Evolutionary conservation across 768 basidiomycete genomes (phyloP).

Genomic region (Trametes punicea): DNA sequence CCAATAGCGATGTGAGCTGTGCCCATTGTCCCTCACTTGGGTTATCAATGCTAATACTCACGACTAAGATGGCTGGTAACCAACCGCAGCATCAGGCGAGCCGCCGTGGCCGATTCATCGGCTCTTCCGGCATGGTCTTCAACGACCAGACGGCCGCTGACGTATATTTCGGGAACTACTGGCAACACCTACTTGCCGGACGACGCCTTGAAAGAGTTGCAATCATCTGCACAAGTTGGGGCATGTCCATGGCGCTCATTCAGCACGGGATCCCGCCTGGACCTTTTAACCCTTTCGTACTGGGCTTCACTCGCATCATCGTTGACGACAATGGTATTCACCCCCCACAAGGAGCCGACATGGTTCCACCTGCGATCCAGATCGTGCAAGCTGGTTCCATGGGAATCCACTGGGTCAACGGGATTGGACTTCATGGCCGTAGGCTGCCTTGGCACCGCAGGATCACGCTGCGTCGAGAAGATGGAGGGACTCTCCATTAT

Average conservation of each 20-base stretch:
- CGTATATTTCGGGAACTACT: neutral
- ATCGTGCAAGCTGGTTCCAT: neutral
- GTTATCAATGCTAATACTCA: too few relatives aligned
- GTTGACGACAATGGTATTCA: neutral
- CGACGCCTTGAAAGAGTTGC: neutral
- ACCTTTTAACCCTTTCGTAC: too few relatives aligned
- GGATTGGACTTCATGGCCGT: neutral
- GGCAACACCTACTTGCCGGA: too few relatives aligned
- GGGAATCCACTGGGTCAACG: neutral
- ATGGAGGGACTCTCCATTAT: neutral
- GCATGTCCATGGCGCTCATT: neutral
- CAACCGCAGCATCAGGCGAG: too few relatives aligned
- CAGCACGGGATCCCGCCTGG: neutral
- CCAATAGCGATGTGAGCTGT: too few relatives aligned
- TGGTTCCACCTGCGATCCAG: neutral
- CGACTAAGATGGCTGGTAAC: too few relatives aligned
- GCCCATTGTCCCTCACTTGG: too few relatives aligned
- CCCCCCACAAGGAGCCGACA: neutral
- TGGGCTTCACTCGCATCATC: neutral
- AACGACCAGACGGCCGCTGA: neutral
- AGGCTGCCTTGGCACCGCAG: neutral
- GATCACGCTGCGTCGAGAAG: neutral
- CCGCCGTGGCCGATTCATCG: neutral
- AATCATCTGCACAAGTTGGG: neutral
- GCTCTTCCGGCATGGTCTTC: neutral